Evolutionary conservation across 2,329 filamentous ascomycete species (phyloP), one percentile per base, ranked within the genome.

Genomic region (Colletotrichum agaves): DNA sequence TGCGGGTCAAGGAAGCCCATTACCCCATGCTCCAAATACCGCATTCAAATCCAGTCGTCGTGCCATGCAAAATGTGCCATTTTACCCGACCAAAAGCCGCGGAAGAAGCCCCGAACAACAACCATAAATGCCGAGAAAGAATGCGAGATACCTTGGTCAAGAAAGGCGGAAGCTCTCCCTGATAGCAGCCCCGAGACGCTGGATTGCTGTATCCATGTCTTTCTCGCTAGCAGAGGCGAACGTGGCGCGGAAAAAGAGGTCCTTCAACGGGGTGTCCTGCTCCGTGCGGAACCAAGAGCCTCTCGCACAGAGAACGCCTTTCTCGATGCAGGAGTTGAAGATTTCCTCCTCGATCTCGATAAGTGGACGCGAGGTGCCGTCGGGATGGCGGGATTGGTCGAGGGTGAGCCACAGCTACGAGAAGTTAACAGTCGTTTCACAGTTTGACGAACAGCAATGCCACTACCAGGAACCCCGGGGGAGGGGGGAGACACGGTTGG

Each of bases 271-370:
- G 74, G 82, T 84, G 53, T 87, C 84, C 47, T 85, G 86, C 76
- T 96, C 91, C 1, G 94, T 92, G 66, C 89, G 87, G 85, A 98
- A 99, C 94, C 94, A 99, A 53, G 90, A 94, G 3, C 96, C 96
- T 53, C 92, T 87, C 66, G 92, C 93, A 2, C 96, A 85, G 50
- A 99, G 84, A 4, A 96, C 93, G 21, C 93, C 91, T 73, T 91
- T 87, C 3, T 90, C 87, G 63, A 98, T 90, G 70, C 90, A 90
- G 0, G 87, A 84, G 73, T 92, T 79, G 83, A 97, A 98, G 49
- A 99, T 93, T 62, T 92, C 89, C 73, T 97, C 90, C 79, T 99
- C 96, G 46, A 99, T 84, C 39, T 88, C 88, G 23, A 87, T 77
- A 52, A 93, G 82, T 55, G 79, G 81, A 71, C 85, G 87, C 13